Conservation (phyloP, 352 stramenopile genomes). For the Pilasporangium apinafurcum region DNA sequence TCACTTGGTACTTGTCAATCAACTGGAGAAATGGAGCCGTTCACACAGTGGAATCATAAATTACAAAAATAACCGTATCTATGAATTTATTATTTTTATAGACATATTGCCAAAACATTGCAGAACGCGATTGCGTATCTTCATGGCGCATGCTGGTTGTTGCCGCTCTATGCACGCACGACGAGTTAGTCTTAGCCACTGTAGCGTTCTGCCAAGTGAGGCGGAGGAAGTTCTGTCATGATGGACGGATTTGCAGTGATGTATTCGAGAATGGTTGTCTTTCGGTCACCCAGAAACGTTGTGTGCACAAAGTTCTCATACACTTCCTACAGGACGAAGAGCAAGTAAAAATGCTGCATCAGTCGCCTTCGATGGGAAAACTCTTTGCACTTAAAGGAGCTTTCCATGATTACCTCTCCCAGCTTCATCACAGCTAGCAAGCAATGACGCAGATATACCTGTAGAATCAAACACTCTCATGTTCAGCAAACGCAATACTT, state of each 20-base stretch:
- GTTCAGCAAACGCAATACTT: background rate
- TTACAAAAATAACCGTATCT: too few relatives aligned
- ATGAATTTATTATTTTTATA: too few relatives aligned
- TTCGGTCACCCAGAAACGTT: slow-evolving; percentile 88
- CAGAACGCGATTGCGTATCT: background rate
- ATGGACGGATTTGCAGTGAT: slow-evolving; percentile 71
- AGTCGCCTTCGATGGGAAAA: too few relatives aligned
- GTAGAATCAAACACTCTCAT: background rate
- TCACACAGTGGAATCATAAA: too few relatives aligned
- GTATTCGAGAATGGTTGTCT: slow-evolving; percentile 83
- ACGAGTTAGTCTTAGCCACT: slow-evolving; percentile 52
- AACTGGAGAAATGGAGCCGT: too few relatives aligned
- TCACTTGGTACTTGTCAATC: too few relatives aligned
- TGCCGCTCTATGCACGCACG: too few relatives aligned
- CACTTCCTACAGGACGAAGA: slow-evolving; percentile 25
- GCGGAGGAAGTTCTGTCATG: slow-evolving; percentile 75
- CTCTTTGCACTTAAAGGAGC: background rate
- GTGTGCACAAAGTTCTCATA: slow-evolving; percentile 84
- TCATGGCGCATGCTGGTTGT: too few relatives aligned
- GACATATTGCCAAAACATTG: too few relatives aligned
- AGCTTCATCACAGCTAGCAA: slow-evolving; percentile 84
- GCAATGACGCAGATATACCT: slow-evolving; percentile 92
- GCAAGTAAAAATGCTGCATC: too few relatives aligned
- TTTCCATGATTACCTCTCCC: slow-evolving; percentile 24
- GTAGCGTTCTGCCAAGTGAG: slow-evolving; percentile 73